Conservation (phyloP, 371 early-diverging fungal genomes). For the Choanephora cucurbitarum region DNA sequence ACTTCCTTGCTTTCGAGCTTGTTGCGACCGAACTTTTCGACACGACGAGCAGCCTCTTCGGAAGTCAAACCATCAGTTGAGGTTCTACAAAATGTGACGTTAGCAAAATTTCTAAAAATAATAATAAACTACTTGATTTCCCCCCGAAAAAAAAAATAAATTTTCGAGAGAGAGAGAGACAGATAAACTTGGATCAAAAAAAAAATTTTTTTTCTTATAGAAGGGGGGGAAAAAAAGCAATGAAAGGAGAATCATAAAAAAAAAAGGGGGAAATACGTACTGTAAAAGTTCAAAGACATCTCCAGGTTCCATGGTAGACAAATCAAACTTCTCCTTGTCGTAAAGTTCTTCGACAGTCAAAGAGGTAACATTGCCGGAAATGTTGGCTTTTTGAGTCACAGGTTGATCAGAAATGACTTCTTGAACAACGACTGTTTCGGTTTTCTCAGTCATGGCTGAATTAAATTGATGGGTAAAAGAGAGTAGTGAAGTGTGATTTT, state of each 20-base stretch:
- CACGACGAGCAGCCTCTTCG: constrained; percentile 54
- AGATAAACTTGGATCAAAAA: constrained; percentile 8
- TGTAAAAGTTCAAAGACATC: constrained; percentile 73
- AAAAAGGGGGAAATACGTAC: constrained; percentile 32
- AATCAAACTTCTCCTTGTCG: constrained; percentile 80
- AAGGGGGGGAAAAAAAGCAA: constrained; percentile 4
- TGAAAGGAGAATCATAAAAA: constrained; percentile 8
- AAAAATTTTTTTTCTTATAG: background rate
- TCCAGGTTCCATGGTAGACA: constrained; percentile 78
- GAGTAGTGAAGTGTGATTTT: background rate
- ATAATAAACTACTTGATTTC: constrained; percentile 9
- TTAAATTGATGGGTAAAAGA: constrained; percentile 5
- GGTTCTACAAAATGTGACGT: constrained; percentile 34
- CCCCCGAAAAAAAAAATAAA: constrained; percentile 7
- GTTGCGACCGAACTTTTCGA: constrained; percentile 66
- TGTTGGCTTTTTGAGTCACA: constrained; percentile 33
- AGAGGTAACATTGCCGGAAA: constrained; percentile 58
- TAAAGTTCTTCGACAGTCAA: constrained; percentile 75
- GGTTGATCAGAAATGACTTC: constrained; percentile 25
- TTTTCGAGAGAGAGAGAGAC: constrained; percentile 11
- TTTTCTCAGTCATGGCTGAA: constrained; percentile 35
- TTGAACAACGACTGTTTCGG: constrained; percentile 21
- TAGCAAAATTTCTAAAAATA: constrained; percentile 17
- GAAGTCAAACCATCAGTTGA: constrained; percentile 55
- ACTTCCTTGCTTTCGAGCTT: constrained; percentile 67